These are phyloP conservation scores for Ilyonectria mors-panacis DNA, from an alignment of 2,329 filamentous ascomycete genomes.

Conservation along the genomic window DNA sequence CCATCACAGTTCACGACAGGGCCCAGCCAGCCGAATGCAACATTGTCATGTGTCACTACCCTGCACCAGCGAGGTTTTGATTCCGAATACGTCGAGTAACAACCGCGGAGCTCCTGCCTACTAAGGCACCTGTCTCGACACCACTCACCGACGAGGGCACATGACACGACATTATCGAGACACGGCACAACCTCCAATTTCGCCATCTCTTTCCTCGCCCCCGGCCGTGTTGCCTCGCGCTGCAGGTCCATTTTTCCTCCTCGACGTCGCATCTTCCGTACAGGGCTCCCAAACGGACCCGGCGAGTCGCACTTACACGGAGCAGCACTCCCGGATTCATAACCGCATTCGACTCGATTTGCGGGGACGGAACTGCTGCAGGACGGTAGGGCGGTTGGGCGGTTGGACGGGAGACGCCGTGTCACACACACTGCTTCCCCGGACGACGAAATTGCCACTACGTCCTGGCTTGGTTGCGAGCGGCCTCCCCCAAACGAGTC, in stretches of 20 bases:
- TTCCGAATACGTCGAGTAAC: slow-evolving; percentile 18
- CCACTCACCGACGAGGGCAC: not conserved
- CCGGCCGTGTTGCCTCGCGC: slow-evolving; percentile 11
- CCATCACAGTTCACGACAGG: not conserved
- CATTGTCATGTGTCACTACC: slow-evolving; percentile 10
- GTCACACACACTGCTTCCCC: slow-evolving; percentile 40
- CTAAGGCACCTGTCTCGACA: not conserved
- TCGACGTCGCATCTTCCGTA: slow-evolving; percentile 3
- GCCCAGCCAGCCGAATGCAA: not conserved
- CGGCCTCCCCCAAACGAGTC: slow-evolving; percentile 22
- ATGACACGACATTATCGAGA: slow-evolving; percentile 3
- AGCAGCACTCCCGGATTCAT: slow-evolving; percentile 20
- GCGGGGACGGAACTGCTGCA: slow-evolving; percentile 30
- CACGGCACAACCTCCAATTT: slow-evolving; percentile 15
- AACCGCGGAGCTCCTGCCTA: slow-evolving; percentile 14
- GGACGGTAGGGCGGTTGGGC: slow-evolving; percentile 14
- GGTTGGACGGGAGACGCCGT: slow-evolving; percentile 38
- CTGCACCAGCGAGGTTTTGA: slow-evolving; percentile 17
- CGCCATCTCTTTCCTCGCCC: slow-evolving; percentile 7
- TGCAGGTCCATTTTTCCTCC: slow-evolving; percentile 6
- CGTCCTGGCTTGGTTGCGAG: not conserved
- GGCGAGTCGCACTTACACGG: slow-evolving; percentile 18
- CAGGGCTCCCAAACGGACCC: slow-evolving; percentile 9
- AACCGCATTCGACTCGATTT: slow-evolving; percentile 27
- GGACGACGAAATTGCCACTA: slow-evolving; percentile 32